These are phyloP conservation scores for Suhomyces terraborum DNA, from an alignment of 1,139 yeast species.

Conservation along the genomic window DNA sequence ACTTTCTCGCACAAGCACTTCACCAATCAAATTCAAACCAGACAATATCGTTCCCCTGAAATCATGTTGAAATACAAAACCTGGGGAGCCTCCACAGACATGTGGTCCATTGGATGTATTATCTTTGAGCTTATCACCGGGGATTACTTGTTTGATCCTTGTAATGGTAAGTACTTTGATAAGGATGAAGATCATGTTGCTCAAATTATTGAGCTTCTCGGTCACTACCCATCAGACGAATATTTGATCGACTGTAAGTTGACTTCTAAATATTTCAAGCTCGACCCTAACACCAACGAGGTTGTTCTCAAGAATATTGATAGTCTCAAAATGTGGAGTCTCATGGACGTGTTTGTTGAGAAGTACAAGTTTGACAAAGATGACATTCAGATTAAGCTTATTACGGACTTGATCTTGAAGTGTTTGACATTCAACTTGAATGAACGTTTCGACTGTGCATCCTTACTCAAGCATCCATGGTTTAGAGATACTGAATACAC, in stretches of 20 bases:
- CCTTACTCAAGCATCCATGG: constrained; percentile 70
- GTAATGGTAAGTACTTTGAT: constrained; percentile 57
- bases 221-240: constrained; percentile 55
- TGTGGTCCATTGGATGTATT: constrained; percentile 85
- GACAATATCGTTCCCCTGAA: constrained; percentile 86
- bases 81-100: constrained; percentile 85
- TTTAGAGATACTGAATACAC: constrained; percentile 30
- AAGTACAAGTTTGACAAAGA: constrained; percentile 59
- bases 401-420: constrained; percentile 50
- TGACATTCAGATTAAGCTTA: constrained; percentile 23
- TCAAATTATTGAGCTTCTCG: constrained; percentile 69
- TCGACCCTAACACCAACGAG: constrained; percentile 42
- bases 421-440: constrained; percentile 79
- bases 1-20: constrained; percentile 74
- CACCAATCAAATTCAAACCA: constrained; percentile 82
- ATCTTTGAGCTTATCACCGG: constrained; percentile 82
- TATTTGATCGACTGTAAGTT: constrained; percentile 53
- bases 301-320: constrained; percentile 56
- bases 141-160: constrained; percentile 83
- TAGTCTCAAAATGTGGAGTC: constrained; percentile 68
- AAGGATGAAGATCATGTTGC: constrained; percentile 89
- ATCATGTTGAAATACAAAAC: constrained; percentile 60
- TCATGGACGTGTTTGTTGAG: constrained; percentile 64
- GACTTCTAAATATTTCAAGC: constrained; percentile 54
- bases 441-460: constrained; percentile 31